phyloP scores from a whole-genome alignment of 345 rosid species.

The Syzygium jambos region DNA sequence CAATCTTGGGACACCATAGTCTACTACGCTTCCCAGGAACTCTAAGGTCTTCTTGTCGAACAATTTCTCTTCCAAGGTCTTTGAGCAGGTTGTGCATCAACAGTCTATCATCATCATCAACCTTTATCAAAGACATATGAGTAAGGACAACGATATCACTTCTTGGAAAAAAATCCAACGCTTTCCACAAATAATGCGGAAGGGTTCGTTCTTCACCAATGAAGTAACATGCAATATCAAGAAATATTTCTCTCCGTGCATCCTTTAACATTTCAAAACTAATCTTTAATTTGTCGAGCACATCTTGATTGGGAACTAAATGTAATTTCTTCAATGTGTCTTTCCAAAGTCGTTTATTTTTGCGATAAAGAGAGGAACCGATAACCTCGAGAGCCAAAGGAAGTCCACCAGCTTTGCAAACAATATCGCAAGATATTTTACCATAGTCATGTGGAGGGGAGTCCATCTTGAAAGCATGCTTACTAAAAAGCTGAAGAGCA shows the following conservation, averaged over 20 bases:
- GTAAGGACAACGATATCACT: neutral
- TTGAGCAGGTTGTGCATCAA: neutral
- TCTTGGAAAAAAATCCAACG: neutral
- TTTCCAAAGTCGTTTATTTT: neutral
- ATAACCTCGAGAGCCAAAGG: neutral
- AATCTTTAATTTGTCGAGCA: neutral
- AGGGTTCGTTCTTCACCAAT: neutral
- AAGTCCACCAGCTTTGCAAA: neutral
- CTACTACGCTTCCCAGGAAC: neutral
- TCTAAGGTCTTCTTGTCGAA: neutral
- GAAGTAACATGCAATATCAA: neutral
- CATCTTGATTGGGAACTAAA: neutral
- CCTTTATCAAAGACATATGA: neutral
- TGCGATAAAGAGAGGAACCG: neutral
- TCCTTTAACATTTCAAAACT: neutral
- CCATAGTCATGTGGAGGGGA: neutral
- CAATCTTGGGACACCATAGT: neutral
- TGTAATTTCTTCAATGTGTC: neutral
- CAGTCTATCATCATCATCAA: neutral
- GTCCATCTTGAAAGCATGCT: neutral
- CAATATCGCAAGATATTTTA: neutral
- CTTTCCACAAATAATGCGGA: neutral
- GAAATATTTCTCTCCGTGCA: neutral
- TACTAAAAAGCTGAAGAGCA: neutral
- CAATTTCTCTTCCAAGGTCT: neutral